Evolutionary conservation across 2,329 filamentous ascomycete species (phyloP).

Genomic region (Byssothecium circinans): DNA sequence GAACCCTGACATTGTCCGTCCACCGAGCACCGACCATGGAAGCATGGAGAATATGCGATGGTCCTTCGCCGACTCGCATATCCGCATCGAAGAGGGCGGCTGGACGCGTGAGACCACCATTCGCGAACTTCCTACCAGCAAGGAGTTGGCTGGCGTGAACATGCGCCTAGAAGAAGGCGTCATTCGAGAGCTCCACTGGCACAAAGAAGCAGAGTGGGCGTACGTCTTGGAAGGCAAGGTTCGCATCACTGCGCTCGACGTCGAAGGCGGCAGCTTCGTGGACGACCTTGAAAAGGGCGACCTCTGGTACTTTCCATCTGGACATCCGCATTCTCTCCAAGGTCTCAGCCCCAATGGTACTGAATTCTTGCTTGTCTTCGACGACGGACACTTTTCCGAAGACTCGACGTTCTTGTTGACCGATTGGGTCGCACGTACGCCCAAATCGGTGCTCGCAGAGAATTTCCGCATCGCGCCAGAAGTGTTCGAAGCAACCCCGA

Average conservation of each 20-base stretch:
- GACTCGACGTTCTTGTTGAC: conserved; percentile 73
- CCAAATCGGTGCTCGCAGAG: conserved; percentile 70
- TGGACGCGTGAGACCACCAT: conserved; percentile 76
- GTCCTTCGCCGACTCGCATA: conserved; percentile 54
- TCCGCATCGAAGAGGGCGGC: conserved; percentile 66
- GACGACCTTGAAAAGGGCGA: conserved; percentile 77
- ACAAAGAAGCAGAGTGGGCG: conserved; percentile 78
- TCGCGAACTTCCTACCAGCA: conserved; percentile 64
- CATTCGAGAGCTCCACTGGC: conserved; percentile 78
- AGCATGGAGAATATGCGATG: conserved; percentile 72
- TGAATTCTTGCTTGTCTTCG: conserved; percentile 66
- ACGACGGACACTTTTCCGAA: conserved; percentile 62
- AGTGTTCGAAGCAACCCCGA: conserved; percentile 68
- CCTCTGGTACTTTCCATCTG: conserved; percentile 79
- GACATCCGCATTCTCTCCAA: conserved; percentile 76
- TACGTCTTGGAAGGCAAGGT: conserved; percentile 72
- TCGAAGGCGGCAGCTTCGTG: conserved; percentile 74
- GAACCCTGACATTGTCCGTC: conserved; percentile 71
- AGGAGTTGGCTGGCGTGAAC: conserved; percentile 75
- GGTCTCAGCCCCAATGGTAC: conserved; percentile 67
- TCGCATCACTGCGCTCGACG: conserved; percentile 72
- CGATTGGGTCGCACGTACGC: conserved; percentile 74
- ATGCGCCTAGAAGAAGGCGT: conserved; percentile 75
- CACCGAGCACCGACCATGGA: conserved; percentile 73
- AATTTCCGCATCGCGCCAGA: conserved; percentile 75